phyloP scores from a whole-genome alignment of 495 filamentous ascomycete species.

The Penicillium soppii region DNA sequence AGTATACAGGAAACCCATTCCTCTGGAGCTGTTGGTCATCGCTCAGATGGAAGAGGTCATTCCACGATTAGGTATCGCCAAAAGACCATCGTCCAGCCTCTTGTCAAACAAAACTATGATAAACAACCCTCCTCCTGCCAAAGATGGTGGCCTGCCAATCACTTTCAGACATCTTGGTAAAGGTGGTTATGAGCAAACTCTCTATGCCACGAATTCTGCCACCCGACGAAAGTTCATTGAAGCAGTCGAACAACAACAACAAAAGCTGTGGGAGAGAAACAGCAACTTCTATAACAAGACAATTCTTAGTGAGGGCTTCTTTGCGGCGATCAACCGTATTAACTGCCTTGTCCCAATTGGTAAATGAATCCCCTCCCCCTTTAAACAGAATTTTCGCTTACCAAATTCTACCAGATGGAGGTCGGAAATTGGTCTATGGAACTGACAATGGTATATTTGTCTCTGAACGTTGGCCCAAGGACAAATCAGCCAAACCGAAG shows the following conservation, averaged over 20 bases:
- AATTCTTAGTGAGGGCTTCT: conserved; percentile 81
- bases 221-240: conserved; percentile 91
- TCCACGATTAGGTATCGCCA: conserved; percentile 73
- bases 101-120: conserved; percentile 68
- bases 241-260: conserved; percentile 87
- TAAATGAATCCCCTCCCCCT: conserved; percentile 36
- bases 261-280: conserved; percentile 71
- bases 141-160: conserved; percentile 82
- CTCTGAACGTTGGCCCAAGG: conserved; percentile 85
- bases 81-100: conserved; percentile 85
- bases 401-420: conserved; percentile 69
- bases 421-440: conserved; percentile 88
- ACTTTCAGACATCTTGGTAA: conserved; percentile 99
- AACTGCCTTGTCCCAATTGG: conserved; percentile 91
- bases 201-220: conserved; percentile 73
- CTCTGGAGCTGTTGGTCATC: conserved; percentile 89
- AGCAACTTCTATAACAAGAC: conserved; percentile 94
- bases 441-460: conserved; percentile 93
- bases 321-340: conserved; percentile 75
- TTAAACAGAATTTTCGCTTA: not conserved
- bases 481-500: conserved; percentile 69
- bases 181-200: conserved; percentile 88
- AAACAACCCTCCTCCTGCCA: conserved; percentile 45
- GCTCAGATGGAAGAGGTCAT: conserved; percentile 95
- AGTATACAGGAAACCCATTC: conserved; percentile 94